Conservation (phyloP, 139 green algal species). For the Yamagishiella unicocca region DNA sequence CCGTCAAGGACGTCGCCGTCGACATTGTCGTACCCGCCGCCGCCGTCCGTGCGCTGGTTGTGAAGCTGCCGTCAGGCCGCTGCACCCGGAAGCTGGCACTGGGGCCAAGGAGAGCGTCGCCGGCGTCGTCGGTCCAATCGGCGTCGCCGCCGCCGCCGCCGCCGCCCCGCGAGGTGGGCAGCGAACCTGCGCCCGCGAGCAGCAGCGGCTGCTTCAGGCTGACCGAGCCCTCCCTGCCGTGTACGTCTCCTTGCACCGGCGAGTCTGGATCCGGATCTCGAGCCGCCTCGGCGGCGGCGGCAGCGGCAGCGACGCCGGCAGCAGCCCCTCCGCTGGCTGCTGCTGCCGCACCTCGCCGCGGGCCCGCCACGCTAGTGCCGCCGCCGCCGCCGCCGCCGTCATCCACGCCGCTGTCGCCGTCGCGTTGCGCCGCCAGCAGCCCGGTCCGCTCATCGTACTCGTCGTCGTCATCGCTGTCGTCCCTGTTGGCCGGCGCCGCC, state of each 20-base stretch:
- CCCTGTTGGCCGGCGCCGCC: background rate
- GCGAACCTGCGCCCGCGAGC: background rate
- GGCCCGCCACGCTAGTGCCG: background rate
- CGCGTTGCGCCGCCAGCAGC: background rate
- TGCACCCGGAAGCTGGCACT: no score
- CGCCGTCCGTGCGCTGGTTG: no score
- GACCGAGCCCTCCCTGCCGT: background rate
- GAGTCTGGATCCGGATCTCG: no score
- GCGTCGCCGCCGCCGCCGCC: background rate
- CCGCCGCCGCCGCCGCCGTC: constrained; percentile 10
- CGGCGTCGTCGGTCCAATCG: background rate
- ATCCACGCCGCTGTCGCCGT: no score
- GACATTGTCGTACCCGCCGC: background rate
- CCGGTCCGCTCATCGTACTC: background rate
- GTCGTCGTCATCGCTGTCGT: background rate
- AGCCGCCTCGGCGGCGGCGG: no score
- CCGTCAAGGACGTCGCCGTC: background rate
- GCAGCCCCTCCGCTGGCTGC: no score
- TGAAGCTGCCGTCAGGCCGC: background rate
- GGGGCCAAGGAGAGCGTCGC: no score
- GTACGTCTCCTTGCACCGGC: background rate
- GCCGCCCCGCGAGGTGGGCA: background rate
- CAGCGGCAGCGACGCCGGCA: no score
- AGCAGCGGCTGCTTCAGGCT: background rate
- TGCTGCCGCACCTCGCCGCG: no score